Evolutionary conservation across 352 stramenopile species (phyloP).

Genomic region (Phytophthora cryptogea): DNA sequence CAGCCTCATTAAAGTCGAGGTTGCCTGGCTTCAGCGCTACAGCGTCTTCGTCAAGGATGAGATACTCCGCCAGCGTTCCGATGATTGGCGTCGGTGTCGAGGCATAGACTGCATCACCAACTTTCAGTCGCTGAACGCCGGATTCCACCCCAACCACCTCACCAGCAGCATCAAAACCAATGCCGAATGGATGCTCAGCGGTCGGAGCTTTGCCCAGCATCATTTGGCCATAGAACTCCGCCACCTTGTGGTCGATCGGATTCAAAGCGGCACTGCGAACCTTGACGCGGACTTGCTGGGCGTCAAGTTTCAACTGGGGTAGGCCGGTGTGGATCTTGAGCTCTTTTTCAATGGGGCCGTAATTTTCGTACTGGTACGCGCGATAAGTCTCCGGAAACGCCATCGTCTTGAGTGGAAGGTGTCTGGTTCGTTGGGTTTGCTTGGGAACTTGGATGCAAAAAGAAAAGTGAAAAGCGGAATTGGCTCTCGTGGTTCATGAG

Average conservation of each 20-base stretch:
- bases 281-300: conserved; percentile 17
- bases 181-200: background rate
- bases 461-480: too few relatives aligned
- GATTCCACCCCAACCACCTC: conserved; percentile 2
- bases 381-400: conserved; percentile 14
- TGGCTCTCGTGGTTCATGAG: too few relatives aligned
- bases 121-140: conserved; percentile 15
- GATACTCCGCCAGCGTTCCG: conserved; percentile 31
- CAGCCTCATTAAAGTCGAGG: conserved; percentile 35
- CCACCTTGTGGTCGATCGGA: too few relatives aligned
- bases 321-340: conserved; percentile 9
- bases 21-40: conserved; percentile 45
- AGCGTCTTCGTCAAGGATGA: conserved; percentile 28
- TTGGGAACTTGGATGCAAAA: too few relatives aligned
- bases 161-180: conserved; percentile 16
- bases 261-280: conserved; percentile 6
- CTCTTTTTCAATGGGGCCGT: conserved; percentile 1
- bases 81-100: too few relatives aligned
- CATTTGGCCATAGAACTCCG: background rate
- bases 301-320: background rate
- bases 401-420: background rate
- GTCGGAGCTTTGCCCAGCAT: conserved; percentile 5
- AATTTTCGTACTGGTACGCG: conserved; percentile 27
- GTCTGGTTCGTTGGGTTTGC: too few relatives aligned
- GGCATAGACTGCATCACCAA: conserved; percentile 10